Base-by-base conservation (phyloP, 192 early-diverging fungal genomes). In the Coemansia sp. region DNA sequence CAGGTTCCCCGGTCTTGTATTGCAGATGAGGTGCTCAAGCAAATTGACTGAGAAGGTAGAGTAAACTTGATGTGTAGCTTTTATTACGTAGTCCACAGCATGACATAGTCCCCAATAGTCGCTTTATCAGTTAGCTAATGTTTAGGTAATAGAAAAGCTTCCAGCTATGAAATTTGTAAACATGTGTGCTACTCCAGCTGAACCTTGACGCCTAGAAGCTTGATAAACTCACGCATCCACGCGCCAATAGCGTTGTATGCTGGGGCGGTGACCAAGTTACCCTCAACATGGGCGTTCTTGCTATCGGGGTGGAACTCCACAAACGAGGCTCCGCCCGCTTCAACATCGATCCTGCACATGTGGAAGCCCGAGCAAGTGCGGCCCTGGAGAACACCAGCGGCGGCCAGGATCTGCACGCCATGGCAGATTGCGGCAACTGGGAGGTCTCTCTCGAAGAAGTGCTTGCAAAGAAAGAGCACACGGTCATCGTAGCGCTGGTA, bases 391-490 rank as follows among this genome's bases (percentile, higher is more conserved):
- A 83, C 80, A 8, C 69, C 77, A 16, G 73, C 72, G 18, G 82
- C 77, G 20, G 82, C 48, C 38, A 83, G 50, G 20, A 83, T 68
- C 65, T 83, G 77, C 64, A 83, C 41, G 5, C 86, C 84, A 36
- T 87, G 84, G 70, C 86, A 87, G 42, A 87, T 72, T 20, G 83
- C 73, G 1, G 84, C 86, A 10, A 87, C 85, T 0, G 86, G 86
- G 28, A 83, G 85, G 45, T 75, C 59, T 11, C 34, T 58, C 33
- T 34, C 65, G 69, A 86, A 85, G 60, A 86, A 86, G 50, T 76
- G 38, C 34, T 63, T 72, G 53, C 79, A 73, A 13, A 83, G 31
- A n/a, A 70, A 73, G n/a, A 87, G 71, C 14, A 87, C 83, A 3
- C 69, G 62, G 16, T 73, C 63, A 65, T 87, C 69, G 21, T 84